These are phyloP conservation scores for Diplotaxis tenuifolia DNA, from an alignment of 345 rosid species.

Conservation along the genomic window DNA sequence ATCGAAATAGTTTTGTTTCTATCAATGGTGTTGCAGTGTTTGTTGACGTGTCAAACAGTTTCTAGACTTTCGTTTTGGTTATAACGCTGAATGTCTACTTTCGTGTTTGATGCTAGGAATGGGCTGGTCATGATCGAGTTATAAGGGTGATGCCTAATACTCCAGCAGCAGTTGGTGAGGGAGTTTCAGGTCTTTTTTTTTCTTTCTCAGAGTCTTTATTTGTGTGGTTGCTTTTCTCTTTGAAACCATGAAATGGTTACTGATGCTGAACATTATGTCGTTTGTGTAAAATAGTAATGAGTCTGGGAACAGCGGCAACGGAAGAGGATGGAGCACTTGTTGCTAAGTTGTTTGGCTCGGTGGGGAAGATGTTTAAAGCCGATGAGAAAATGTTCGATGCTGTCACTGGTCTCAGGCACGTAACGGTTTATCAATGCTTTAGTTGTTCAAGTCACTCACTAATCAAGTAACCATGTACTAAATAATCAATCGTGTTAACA, in stretches of 20 bases:
- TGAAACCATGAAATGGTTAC: neutral
- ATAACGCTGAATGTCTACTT: neutral
- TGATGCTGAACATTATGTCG: neutral
- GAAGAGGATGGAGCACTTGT: conserved; percentile 76
- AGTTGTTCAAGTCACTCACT: neutral
- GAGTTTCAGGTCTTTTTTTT: conserved; percentile 70
- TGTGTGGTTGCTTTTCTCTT: conserved; percentile 4
- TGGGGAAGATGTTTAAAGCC: conserved; percentile 85
- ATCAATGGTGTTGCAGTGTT: neutral
- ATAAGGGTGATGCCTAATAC: conserved; percentile 93
- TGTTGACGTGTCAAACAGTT: neutral
- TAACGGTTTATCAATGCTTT: neutral
- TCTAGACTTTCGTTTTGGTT: neutral
- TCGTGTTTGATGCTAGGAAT: conserved; percentile 44
- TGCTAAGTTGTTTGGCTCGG: conserved; percentile 64
- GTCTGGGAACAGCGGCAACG: conserved; percentile 74
- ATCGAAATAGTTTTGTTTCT: no score
- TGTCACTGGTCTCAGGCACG: conserved; percentile 83
- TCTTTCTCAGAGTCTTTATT: neutral
- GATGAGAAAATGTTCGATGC: conserved; percentile 91
- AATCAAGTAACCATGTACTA: neutral
- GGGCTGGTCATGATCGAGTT: conserved; percentile 80
- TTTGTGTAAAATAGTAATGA: conserved; percentile 48
- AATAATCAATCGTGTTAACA: conserved; percentile 32
- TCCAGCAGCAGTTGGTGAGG: conserved; percentile 86